Base-by-base conservation (phyloP, 1,284 basidiomycete genomes). In the Ustilago crameri region DNA sequence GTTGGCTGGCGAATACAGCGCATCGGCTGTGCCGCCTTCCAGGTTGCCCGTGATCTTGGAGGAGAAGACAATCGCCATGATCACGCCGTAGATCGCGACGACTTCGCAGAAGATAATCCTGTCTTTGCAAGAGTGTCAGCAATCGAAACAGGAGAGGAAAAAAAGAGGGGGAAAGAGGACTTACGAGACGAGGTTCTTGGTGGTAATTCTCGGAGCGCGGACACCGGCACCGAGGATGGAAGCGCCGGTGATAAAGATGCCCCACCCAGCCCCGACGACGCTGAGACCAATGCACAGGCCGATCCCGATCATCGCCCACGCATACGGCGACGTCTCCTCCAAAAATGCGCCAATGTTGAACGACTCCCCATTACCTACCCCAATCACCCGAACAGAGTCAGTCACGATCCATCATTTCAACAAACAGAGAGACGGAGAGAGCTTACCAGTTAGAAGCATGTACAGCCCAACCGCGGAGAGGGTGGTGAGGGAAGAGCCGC, bases 31-130 rank as follows among this genome's bases (percentile, higher is more conserved):
- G 0, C 72, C 75, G 0, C 43, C 60, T 32, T 75, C 60, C 3
- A 83, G 57, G 37, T 74, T 81, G 15, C 80, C 80, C 1, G 70
- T 70, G 60, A 82, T 75, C 62, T 83, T 83, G 40, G 81, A 67
- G 12, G 73, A 76, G 46, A 83, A 82, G 23, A 83, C 80, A 51
- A 83, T 83, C 15, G 81, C 79, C 78, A 83, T 83, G 54, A 95
- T 93, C 51, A 93, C 92, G 57, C 91, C 95, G 84, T 95, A 96
- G 81, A 96, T 96, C 65, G 93, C 94, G 22, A 96, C 93, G 75
- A 97, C 95, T 87, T 98, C 95, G 84, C 95, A 98, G 87, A 98
- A 98, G 83, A 98, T 98, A 86, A 98, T 95, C 32, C 80, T 82
- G 27, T 8, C 40, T 12, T 18, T 17, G n/a, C 18, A 8, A 34